Conservation (phyloP, 345 rosid genomes). For the Sonneratia caseolaris region DNA sequence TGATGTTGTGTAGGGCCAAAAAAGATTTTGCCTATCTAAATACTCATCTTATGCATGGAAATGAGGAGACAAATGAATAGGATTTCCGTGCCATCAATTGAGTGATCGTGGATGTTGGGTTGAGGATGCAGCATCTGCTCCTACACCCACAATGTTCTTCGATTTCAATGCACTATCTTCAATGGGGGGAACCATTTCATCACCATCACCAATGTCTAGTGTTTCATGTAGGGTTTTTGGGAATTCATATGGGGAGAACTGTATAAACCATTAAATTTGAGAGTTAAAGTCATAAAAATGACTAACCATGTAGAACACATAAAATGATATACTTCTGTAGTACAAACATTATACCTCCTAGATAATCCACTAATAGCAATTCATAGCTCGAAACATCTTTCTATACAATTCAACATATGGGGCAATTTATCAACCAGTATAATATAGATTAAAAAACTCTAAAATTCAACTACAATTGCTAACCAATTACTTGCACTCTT, state of each 20-base stretch:
- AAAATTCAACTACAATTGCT: not conserved
- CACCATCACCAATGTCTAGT: slow-evolving; percentile 78
- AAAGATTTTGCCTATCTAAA: not conserved
- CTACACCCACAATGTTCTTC: slow-evolving; percentile 43
- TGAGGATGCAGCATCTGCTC: slow-evolving; percentile 35
- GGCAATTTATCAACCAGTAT: not conserved
- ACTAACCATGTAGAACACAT: not conserved
- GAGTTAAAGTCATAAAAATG: not conserved
- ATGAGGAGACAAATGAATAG: not conserved
- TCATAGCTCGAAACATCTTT: not conserved
- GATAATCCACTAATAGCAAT: not conserved
- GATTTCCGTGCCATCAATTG: slow-evolving; percentile 1
- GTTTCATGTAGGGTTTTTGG: slow-evolving; percentile 65
- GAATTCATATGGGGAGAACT: slow-evolving; percentile 46
- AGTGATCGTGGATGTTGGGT: slow-evolving; percentile 27
- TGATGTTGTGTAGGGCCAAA: not conserved
- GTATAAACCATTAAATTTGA: slow-evolving; percentile 13
- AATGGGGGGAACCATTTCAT: slow-evolving; percentile 32
- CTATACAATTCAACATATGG: not conserved
- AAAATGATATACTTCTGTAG: not conserved
- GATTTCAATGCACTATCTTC: slow-evolving; percentile 30
- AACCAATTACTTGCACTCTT: not conserved
- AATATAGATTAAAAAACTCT: not conserved
- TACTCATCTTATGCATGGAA: not conserved
- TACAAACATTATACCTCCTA: not conserved